These are phyloP conservation scores for Leishmania aethiopica DNA, from an alignment of 208 protist species.

Conservation along the genomic window DNA sequence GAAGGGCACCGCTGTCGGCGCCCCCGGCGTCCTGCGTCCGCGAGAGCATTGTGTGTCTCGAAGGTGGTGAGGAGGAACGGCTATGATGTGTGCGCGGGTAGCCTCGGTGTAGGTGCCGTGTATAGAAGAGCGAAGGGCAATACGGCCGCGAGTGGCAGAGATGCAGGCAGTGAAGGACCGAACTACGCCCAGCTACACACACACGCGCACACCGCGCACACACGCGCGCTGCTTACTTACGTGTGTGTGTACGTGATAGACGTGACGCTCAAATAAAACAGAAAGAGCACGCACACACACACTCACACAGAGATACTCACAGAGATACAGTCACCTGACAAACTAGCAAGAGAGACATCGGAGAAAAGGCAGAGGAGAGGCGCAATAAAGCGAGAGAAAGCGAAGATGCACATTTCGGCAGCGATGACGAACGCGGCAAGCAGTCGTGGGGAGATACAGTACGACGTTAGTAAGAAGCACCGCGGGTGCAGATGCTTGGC, in stretches of 20 bases:
- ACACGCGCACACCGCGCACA: neutral
- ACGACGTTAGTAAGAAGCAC: neutral
- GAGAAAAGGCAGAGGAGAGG: neutral
- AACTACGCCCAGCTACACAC: neutral
- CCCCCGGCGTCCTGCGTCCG: neutral
- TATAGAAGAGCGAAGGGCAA: neutral
- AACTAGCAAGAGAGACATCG: neutral
- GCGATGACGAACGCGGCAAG: neutral
- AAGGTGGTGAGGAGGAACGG: neutral
- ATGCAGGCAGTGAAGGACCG: neutral
- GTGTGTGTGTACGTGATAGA: no score
- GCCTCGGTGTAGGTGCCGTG: neutral
- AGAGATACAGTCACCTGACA: neutral
- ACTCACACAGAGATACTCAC: neutral
- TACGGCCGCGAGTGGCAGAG: neutral
- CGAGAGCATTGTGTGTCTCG: slow-evolving; percentile 4
- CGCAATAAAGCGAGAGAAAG: slow-evolving; percentile 7
- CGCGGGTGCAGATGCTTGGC: neutral
- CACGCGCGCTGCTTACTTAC: no score
- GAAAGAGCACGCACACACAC: neutral
- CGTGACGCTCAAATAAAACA: neutral
- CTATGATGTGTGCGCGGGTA: neutral
- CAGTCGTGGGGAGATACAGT: neutral
- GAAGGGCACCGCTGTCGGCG: slow-evolving; percentile 6
- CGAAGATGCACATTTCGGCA: slow-evolving; percentile 1